Base-by-base conservation (phyloP, 805 yeast genomes). In the Candida patagonica region DNA sequence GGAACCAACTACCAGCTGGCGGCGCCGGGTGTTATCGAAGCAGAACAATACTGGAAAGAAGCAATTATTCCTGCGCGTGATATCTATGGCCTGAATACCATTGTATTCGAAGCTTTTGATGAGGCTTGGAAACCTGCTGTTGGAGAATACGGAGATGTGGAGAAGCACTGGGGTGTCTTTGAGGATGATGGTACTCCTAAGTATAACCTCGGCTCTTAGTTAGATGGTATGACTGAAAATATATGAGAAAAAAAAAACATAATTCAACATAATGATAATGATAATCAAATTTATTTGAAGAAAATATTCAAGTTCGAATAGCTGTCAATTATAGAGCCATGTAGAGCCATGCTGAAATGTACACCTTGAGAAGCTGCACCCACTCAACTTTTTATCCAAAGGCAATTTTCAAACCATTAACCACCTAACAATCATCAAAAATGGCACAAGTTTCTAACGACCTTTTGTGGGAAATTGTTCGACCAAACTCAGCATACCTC, bases 121-220 rank as follows among this genome's bases (percentile, higher is more conserved):
- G 97, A 89, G 73, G 72, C 81, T 46, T 89, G 96, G 95, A 89
- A 89, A 72, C 95, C 96, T 54, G 75, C 75, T 60, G 77, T 94
- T 43, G 80, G 92, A 42, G 94, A 88, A 53, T 66, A 79, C 48
- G 82, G 76, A 55, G 62, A 53, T 15, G 95, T 85, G 49, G 97
- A 89, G 73, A 77, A 81, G 62, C 78, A 86, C 72, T 89, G 96
- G 96, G 97, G 97, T 71, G 81, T 85, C 44, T 84, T 78, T 43
- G 62, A 68, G 49, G 56, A 67, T 54, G 52, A 56, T 30, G 60
- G 62, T 24, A 45, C 36, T 21, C 54, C 60, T 38, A 61, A 61
- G 51, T 61, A 51, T 45, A 32, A 17, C 8, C 24, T 32, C n/a
- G n/a, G n/a, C n/a, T n/a, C n/a, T n/a, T n/a, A n/a, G n/a, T n/a